Percentiles rank a stretch among this genome's conserved stretches.
Conservation (phyloP, 208 protist species). For the Acanthamoeba sp. region DNA sequence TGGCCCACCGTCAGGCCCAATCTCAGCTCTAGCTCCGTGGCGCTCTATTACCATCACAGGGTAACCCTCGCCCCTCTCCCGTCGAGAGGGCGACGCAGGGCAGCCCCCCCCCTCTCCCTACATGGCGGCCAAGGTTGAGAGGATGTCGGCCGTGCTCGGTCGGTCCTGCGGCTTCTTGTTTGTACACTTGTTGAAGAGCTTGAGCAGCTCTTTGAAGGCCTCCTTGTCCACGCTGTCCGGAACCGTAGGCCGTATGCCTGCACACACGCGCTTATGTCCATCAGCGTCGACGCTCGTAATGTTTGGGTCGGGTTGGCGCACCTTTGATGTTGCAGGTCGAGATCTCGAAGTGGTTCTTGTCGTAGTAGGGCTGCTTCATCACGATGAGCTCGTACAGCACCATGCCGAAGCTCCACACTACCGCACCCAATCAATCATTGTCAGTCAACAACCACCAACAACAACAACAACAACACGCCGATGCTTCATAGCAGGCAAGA, state of each 20-base stretch:
- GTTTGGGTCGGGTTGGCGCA: background rate
- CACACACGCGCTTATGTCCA: too few species aligned
- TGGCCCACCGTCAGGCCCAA: too few species aligned
- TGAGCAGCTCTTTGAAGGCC: conserved; percentile 55
- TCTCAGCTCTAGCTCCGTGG: too few species aligned
- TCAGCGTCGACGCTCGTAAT: background rate
- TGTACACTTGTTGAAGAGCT: conserved; percentile 41
- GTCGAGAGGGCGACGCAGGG: too few species aligned
- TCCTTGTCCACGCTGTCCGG: conserved; percentile 43
- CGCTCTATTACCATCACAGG: too few species aligned
- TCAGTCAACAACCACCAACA: background rate
- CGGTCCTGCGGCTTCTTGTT: conserved; percentile 44
- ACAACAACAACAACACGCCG: background rate
- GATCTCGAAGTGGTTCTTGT: conserved; percentile 62
- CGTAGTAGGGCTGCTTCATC: conserved; percentile 57
- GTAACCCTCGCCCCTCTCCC: too few species aligned
- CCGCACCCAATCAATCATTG: background rate
- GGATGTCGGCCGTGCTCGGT: conserved; percentile 15
- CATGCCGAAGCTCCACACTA: conserved; percentile 59
- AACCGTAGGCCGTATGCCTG: conserved; percentile 38
- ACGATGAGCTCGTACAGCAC: conserved; percentile 53
- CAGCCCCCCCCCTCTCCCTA: too few species aligned
- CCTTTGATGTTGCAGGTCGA: conserved; percentile 42
- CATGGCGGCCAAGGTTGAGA: conserved; percentile 47
- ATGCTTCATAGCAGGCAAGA: too few species aligned